Conservation (phyloP, 2,329 filamentous ascomycete genomes). For the Diaporthe sp. region DNA sequence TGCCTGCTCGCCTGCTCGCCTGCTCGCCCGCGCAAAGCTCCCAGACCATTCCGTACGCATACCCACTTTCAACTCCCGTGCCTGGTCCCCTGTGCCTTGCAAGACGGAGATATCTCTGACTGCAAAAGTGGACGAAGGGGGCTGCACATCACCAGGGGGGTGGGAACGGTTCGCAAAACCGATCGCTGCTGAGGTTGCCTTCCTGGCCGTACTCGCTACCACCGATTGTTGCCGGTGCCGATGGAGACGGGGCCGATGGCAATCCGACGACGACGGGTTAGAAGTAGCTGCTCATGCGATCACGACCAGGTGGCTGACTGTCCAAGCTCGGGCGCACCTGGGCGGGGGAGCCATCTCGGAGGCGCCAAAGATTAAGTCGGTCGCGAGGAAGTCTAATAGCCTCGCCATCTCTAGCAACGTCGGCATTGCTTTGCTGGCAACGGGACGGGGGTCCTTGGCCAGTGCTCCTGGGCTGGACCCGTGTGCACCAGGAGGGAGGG, state of each 20-base stretch:
- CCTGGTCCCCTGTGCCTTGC: slow-evolving; percentile 8
- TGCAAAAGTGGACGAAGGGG: slow-evolving; percentile 33
- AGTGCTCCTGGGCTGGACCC: slow-evolving; percentile 24
- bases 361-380: slow-evolving; percentile 4
- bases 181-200: slow-evolving; percentile 14
- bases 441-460: slow-evolving; percentile 14
- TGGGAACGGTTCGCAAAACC: slow-evolving; percentile 15
- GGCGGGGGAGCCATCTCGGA: slow-evolving; percentile 8
- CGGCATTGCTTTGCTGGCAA: slow-evolving; percentile 21
- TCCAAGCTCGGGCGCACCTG: slow-evolving; percentile 25
- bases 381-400: slow-evolving; percentile 18
- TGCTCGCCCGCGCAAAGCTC: background rate
- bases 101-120: slow-evolving; percentile 33
- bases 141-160: slow-evolving; percentile 31
- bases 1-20: background rate
- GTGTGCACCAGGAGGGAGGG: slow-evolving; percentile 1
- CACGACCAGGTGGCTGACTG: background rate
- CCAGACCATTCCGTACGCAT: slow-evolving; percentile 17
- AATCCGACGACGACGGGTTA: slow-evolving; percentile 18
- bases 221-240: slow-evolving; percentile 12
- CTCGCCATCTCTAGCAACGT: slow-evolving; percentile 31
- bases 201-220: slow-evolving; percentile 29
- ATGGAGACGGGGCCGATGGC: slow-evolving; percentile 20
- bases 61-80: slow-evolving; percentile 23
- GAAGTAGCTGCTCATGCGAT: slow-evolving; percentile 26